phyloP scores from a whole-genome alignment of 192 early-diverging fungal genomes.

The Coemansia guatemalensis region DNA sequence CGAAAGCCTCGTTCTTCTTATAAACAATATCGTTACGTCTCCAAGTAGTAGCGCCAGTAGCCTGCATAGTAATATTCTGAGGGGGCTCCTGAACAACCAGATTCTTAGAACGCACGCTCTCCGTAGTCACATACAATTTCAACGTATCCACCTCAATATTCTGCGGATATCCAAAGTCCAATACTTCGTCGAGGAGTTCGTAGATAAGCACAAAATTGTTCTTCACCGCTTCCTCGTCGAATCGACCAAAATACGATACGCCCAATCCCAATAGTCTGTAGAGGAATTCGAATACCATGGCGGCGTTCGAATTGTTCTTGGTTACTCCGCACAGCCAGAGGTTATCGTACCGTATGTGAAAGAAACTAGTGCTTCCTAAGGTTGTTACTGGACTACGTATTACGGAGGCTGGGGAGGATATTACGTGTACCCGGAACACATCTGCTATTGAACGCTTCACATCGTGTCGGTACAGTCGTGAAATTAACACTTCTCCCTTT shows the following conservation, averaged over 20 bases:
- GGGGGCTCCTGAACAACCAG: conserved; percentile 47
- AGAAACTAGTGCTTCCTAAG: conserved; percentile 88
- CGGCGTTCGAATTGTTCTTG: conserved; percentile 77
- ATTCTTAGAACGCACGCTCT: conserved; percentile 76
- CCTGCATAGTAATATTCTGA: conserved; percentile 90
- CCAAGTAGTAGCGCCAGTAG: conserved; percentile 94
- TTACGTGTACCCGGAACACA: conserved; percentile 96
- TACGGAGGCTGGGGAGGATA: conserved; percentile 81
- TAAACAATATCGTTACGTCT: conserved; percentile 91
- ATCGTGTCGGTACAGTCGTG: conserved; percentile 91
- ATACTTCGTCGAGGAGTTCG: conserved; percentile 81
- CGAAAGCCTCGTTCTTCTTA: conserved; percentile 97
- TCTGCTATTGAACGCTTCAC: conserved; percentile 96
- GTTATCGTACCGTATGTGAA: conserved; percentile 97
- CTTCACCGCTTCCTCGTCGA: conserved; percentile 83
- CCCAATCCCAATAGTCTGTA: conserved; percentile 73
- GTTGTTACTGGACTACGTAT: conserved; percentile 80
- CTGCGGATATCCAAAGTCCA: conserved; percentile 89
- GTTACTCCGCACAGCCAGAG: conserved; percentile 85
- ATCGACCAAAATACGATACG: conserved; percentile 74
- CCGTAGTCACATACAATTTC: conserved; percentile 85
- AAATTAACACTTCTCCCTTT: conserved; percentile 98
- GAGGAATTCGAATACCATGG: conserved; percentile 80
- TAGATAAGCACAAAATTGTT: conserved; percentile 88
- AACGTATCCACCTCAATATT: conserved; percentile 81